Evolutionary conservation across 352 stramenopile species (phyloP), one percentile per base, ranked within the genome.

Genomic region (Globisporangium viniferum): DNA sequence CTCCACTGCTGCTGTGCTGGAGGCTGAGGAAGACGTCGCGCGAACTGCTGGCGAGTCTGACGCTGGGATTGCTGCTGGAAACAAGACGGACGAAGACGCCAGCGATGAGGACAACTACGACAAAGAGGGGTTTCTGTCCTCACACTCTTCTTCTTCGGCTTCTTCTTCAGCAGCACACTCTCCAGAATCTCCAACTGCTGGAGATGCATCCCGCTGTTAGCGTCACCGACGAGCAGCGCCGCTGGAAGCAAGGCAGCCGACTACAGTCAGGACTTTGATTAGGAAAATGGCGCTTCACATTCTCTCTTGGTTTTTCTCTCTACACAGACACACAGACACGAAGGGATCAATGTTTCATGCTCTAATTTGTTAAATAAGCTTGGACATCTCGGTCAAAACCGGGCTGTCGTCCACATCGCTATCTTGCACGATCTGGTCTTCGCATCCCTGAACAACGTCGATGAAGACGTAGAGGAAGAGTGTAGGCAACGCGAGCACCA

Each of bases 241-340:
- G 33, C 18, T 15, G 62, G 27, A 29, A 57, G 5, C 29, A 41
- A 4, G 6, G 71, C 48, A 31, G 57, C 73, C 33, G 74, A 82
- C 33, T 90, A 91, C 64, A 90, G 84, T 54, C 79, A 84, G 51
- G 81, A 90, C 54, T 92, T 92, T 62, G 82, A 83, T 18, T 68
- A 82, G 33, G 61, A 51, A 62, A n/a, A 60, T 20, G 31, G 15
- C 18, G 1, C 4, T 18, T 24, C 24, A 24, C 24, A 24, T 24
- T 24, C 31, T 33, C 31, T 58, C 55, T 24, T 59, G 27, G 12
- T n/a, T 10, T 46, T 12, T 33, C 22, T 56, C 5, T 36, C 22
- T 31, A 3, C 18, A 29, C 15, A 41, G 12, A 7, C 18, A 18
- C 14, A 59, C 29, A 35, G 27, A 18, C 31, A 3, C 24, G 3